Conservation (phyloP, 2,329 filamentous ascomycete genomes). For the Pseudocercospora fijiensis region DNA sequence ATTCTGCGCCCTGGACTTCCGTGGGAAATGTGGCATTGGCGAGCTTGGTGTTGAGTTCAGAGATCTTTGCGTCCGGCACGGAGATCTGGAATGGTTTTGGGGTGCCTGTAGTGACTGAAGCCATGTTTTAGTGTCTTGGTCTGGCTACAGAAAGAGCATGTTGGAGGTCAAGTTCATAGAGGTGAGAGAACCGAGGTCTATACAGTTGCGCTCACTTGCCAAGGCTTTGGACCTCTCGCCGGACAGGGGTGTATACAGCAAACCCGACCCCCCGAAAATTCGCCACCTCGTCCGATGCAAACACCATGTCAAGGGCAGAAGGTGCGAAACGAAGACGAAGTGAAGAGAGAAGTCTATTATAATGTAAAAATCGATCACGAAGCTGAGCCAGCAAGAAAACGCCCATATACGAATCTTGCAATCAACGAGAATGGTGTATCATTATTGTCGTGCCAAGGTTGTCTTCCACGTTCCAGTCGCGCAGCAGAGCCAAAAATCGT, state of each 20-base stretch:
- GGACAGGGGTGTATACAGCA: neutral
- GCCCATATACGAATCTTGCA: no score
- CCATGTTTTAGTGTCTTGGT: neutral
- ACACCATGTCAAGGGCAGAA: no score
- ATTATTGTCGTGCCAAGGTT: no score
- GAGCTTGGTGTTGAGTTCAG: neutral
- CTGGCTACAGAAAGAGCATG: neutral
- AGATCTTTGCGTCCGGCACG: neutral
- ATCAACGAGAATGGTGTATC: no score
- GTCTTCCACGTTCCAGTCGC: no score
- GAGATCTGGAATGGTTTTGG: neutral
- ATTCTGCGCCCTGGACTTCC: neutral
- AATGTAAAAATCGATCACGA: no score
- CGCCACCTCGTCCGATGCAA: no score
- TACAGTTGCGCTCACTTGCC: neutral
- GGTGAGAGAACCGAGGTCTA: neutral
- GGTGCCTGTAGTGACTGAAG: neutral
- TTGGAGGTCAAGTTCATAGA: neutral
- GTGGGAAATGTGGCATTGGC: neutral
- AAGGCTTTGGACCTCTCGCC: neutral
- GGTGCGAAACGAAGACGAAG: no score
- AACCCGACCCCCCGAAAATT: no score
- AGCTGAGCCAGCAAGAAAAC: no score
- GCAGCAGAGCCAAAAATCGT: no score
- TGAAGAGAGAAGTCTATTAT: no score